Conservation (phyloP, 73 alveolate genomes). For the Tetrahymena malaccensis region DNA sequence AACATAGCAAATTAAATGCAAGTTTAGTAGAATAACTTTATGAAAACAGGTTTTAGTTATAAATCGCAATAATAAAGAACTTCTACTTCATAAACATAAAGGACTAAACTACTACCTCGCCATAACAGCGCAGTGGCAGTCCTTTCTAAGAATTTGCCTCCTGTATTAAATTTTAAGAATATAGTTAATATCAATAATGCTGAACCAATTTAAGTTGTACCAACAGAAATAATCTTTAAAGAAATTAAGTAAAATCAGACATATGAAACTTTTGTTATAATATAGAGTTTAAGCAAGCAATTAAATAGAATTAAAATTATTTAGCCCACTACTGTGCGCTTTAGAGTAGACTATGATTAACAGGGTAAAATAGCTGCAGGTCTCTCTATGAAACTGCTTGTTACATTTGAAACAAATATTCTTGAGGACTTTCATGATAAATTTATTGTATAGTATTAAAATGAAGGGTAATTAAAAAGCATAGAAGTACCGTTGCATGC, state of each 20-base stretch:
- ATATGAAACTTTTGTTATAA: not conserved
- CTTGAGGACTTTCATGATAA: slow-evolving; percentile 92
- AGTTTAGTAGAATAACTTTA: not conserved
- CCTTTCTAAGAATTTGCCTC: not conserved
- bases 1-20: not conserved
- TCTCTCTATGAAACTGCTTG: slow-evolving; percentile 82
- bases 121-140: not conserved
- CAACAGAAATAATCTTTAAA: not conserved
- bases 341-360: slow-evolving; percentile 72
- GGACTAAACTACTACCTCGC: not conserved
- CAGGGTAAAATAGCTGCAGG: slow-evolving; percentile 92
- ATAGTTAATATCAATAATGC: not conserved
- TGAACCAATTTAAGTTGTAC: not conserved
- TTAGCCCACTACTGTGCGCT: slow-evolving; percentile 83
- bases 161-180: not conserved
- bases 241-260: not conserved
- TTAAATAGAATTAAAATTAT: slow-evolving; percentile 81
- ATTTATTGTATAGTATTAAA: slow-evolving; percentile 47
- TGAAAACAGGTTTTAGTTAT: not conserved
- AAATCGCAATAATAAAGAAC: not conserved
- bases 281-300: slow-evolving; percentile 66
- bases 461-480: not conserved
- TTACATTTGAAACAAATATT: slow-evolving; percentile 87
- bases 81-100: not conserved
- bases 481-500: slow-evolving; percentile 2